Base-by-base conservation (phyloP, 257 asterid genomes). In the Dorcoceras hygrometricum region DNA sequence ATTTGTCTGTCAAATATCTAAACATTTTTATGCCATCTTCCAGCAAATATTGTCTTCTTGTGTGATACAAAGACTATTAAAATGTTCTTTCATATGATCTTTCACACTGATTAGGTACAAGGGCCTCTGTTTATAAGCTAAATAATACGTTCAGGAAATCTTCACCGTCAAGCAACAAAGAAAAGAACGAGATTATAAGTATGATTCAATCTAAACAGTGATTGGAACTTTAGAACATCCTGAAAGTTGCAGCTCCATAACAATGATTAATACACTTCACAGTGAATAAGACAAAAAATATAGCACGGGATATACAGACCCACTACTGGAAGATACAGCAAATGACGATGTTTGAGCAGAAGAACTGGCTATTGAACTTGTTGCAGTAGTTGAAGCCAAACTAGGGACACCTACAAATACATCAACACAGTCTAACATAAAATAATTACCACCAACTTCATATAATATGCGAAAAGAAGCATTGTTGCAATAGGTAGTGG, bases 321-420 rank as follows among this genome's bases (percentile, higher is more conserved):
- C 91, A 68, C 90, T 82, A 70, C 86, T 82, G 54, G 90, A 80
- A 76, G 92, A 74, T 62, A 76, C 83, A 77, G 67, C 84, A 63
- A 81, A 63, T 23, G 95, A 78, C 66, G 96, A 73, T 48, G 88
- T 77, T 79, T 81, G 96, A 73, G 89, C 72, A 66, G 95, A 76
- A 79, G 89, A 78, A 74, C 76, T 72, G 67, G 95, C 39, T 70
- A 70, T 73, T 73, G 85, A 65, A 72, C 76, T 76, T 63, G 61
- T 75, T 72, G 87, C 75, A 62, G 70, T 64, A 57, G 86, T 72
- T 73, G 93, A 80, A 71, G 85, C 79, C 62, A 74, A 67, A 71
- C 77, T 62, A 26, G 82, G 62, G 23, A 48, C 65, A 46, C 90
- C 93, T 79, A 39, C 36, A 65, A 12, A 62, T 29, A 58, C 36